Conservation (phyloP, 208 protist genomes). For the Polymyxa betae region DNA sequence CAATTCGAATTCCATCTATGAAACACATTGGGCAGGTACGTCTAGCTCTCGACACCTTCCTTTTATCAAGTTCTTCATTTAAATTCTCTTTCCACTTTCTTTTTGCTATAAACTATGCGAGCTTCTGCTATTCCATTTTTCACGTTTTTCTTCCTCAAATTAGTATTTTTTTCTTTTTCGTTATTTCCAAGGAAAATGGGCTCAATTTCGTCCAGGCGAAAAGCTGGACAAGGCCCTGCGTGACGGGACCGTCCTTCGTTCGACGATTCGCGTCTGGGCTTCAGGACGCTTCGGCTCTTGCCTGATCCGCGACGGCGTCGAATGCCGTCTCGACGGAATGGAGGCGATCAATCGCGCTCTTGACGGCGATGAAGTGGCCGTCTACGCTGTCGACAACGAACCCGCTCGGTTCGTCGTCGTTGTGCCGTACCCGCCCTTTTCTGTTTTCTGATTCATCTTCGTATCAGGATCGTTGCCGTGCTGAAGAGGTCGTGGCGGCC, state of each 20-base stretch:
- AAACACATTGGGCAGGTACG: too few species aligned
- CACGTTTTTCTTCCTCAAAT: too few species aligned
- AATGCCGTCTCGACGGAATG: conserved; percentile 50
- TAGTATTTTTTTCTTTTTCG: too few species aligned
- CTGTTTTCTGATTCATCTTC: background rate
- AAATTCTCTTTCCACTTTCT: too few species aligned
- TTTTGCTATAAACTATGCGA: too few species aligned
- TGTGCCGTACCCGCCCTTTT: background rate
- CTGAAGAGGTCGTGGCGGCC: background rate
- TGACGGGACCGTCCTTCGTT: background rate
- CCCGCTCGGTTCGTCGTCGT: background rate
- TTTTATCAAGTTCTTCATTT: too few species aligned
- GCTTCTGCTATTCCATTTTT: too few species aligned
- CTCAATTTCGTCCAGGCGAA: background rate
- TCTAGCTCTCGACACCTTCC: too few species aligned
- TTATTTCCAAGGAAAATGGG: background rate
- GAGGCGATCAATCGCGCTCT: conserved; percentile 55
- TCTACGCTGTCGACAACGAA: background rate
- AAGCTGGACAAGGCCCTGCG: background rate
- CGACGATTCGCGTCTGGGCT: conserved; percentile 24
- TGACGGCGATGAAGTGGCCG: conserved; percentile 56
- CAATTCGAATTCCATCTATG: too few species aligned
- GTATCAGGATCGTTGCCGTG: conserved; percentile 16
- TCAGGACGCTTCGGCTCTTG: background rate
- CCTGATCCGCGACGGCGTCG: background rate